Percentiles rank a stretch among this genome's conserved stretches.
Evolutionary conservation across 1,284 basidiomycete genomes (phyloP).

Genomic region (Microbotryomycetes sp.): DNA sequence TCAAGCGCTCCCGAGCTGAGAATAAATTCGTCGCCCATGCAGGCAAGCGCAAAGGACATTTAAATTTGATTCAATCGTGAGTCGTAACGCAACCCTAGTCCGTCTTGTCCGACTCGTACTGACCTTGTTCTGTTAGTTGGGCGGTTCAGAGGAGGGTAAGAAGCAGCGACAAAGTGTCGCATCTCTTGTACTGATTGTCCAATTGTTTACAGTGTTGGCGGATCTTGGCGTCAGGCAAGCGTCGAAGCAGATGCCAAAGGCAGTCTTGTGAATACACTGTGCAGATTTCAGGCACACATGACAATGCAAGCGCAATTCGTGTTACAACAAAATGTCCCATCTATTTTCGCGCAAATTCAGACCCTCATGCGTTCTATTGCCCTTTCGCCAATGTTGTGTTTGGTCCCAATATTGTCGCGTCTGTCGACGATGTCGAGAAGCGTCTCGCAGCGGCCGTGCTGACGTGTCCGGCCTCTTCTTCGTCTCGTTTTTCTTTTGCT

Average conservation of each 20-base stretch:
- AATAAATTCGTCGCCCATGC: too few species aligned
- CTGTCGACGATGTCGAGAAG: too few species aligned
- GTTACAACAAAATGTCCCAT: too few species aligned
- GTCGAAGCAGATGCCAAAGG: slow-evolving; percentile 20
- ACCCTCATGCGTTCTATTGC: too few species aligned
- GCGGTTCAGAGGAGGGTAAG: slow-evolving; percentile 40
- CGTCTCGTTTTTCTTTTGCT: background rate
- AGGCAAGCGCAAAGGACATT: background rate
- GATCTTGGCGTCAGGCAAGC: slow-evolving; percentile 41
- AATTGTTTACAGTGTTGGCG: slow-evolving; percentile 33
- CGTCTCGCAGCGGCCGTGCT: background rate
- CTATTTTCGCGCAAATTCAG: too few species aligned
- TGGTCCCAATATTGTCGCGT: background rate
- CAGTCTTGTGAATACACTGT: slow-evolving; percentile 5
- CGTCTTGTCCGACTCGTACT: background rate
- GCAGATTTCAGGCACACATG: too few species aligned
- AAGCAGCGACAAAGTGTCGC: too few species aligned
- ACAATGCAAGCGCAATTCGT: too few species aligned
- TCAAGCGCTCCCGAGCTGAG: background rate
- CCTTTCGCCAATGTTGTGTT: background rate
- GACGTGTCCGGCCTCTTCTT: background rate
- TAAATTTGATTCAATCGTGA: background rate
- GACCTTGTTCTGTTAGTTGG: slow-evolving; percentile 26
- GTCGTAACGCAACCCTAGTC: too few species aligned
- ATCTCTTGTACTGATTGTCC: background rate